Conservation (phyloP, 2,329 filamentous ascomycete species). For the Colletotrichum godetiae region DNA sequence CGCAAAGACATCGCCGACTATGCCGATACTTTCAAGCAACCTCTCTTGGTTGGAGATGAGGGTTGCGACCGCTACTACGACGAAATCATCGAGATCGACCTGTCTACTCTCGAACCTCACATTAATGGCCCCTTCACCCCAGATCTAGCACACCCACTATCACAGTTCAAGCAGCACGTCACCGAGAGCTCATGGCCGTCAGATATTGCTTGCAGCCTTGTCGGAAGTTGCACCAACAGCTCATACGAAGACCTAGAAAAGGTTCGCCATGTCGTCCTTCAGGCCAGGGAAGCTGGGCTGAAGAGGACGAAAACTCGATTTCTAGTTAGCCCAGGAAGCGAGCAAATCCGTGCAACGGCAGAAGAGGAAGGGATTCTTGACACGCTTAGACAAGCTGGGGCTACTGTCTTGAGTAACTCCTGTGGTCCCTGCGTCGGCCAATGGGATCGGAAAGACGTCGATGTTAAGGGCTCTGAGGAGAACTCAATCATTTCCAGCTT, state of each 20-base stretch:
- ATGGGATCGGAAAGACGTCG: constrained; percentile 48
- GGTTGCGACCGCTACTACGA: constrained; percentile 47
- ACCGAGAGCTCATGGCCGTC: constrained; percentile 44
- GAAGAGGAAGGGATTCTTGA: constrained; percentile 44
- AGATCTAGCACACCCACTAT: constrained; percentile 46
- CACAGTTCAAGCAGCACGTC: constrained; percentile 42
- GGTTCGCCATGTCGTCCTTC: constrained; percentile 42
- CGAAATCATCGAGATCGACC: constrained; percentile 48
- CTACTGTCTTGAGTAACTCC: constrained; percentile 45
- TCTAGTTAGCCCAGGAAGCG: constrained; percentile 47
- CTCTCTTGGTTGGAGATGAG: constrained; percentile 42
- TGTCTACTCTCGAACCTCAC: constrained; percentile 46
- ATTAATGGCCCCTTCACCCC: constrained; percentile 50
- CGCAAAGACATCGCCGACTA: constrained; percentile 40
- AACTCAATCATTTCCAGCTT: constrained; percentile 49
- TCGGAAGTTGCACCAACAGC: constrained; percentile 50
- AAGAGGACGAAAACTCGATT: constrained; percentile 43
- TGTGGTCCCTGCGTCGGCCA: constrained; percentile 50
- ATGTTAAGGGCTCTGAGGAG: constrained; percentile 38
- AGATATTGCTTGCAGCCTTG: constrained; percentile 43
- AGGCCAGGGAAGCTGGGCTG: constrained; percentile 45
- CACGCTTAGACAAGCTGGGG: constrained; percentile 43
- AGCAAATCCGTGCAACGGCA: constrained; percentile 46
- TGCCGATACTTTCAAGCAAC: constrained; percentile 40
- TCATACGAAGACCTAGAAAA: constrained; percentile 50